A percentile compares a stretch with the other conserved stretches of the same genome.
Evolutionary conservation across 2,329 filamentous ascomycete genomes (phyloP).

Genomic region (Sporothrix euskadiensis): DNA sequence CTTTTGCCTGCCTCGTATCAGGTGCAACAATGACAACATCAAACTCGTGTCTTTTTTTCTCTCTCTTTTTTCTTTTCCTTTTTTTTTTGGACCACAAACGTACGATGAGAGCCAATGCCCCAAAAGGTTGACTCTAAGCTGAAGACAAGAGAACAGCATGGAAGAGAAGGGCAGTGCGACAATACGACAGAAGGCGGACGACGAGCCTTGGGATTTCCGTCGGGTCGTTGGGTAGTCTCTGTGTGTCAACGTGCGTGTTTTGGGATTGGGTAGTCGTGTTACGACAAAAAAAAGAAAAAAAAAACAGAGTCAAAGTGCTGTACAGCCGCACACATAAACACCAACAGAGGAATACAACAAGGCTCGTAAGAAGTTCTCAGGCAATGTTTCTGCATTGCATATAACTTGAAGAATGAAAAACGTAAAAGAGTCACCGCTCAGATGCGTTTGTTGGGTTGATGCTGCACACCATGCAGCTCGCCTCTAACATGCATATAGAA

Average conservation of each 20-base stretch:
- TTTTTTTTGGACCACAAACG: background rate
- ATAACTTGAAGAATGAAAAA: too few species aligned
- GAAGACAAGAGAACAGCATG: background rate
- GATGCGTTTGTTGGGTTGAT: background rate
- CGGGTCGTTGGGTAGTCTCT: background rate
- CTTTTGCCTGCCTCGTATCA: background rate
- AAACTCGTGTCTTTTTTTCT: background rate
- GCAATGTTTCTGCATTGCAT: background rate
- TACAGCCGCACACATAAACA: conserved; percentile 3
- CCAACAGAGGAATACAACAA: background rate
- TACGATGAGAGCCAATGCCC: background rate
- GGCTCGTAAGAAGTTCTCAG: background rate
- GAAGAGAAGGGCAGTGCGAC: background rate
- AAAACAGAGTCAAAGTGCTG: background rate
- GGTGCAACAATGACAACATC: background rate
- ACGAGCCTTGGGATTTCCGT: background rate
- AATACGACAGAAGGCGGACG: background rate
- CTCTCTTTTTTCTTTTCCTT: too few species aligned
- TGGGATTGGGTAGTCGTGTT: background rate
- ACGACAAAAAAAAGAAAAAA: background rate
- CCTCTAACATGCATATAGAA: background rate
- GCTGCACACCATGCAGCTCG: background rate
- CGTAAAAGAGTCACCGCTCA: background rate
- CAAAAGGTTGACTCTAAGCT: background rate
- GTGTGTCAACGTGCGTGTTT: background rate